Percentiles rank a stretch among this genome's conserved stretches.
Conservation (phyloP, 1,284 basidiomycete species). For the Cryptococcus sp. region DNA sequence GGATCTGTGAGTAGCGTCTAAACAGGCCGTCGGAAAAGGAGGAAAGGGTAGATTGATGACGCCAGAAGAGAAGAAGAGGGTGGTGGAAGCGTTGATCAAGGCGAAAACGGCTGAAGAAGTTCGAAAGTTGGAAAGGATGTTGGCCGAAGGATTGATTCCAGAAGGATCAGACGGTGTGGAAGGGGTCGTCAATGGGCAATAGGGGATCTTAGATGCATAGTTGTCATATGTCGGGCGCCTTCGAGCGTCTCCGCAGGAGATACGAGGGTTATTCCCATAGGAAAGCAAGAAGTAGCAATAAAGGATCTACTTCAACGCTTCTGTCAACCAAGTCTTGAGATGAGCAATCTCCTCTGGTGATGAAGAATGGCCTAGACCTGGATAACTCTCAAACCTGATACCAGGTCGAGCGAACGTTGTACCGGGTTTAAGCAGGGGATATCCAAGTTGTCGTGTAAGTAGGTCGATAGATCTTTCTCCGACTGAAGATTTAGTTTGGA, state of each 20-base stretch:
- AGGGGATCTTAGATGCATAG: background rate
- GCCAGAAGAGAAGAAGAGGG: conserved; percentile 82
- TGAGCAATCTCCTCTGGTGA: conserved; percentile 61
- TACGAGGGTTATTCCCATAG: background rate
- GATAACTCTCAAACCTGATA: conserved; percentile 48
- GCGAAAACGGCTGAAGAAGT: conserved; percentile 90
- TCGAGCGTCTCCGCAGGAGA: background rate
- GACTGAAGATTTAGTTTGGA: conserved; percentile 17
- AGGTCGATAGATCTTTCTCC: conserved; percentile 56
- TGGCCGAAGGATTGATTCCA: conserved; percentile 80
- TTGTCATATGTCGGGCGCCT: background rate
- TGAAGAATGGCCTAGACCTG: conserved; percentile 59
- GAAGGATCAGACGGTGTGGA: conserved; percentile 47
- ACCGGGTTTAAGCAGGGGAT: conserved; percentile 39
- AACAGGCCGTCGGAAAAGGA: conserved; percentile 46
- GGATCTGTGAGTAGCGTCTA: conserved; percentile 46
- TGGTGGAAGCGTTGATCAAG: conserved; percentile 82
- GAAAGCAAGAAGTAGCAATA: background rate
- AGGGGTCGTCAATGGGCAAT: background rate
- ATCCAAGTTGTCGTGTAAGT: conserved; percentile 56
- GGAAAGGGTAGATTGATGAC: conserved; percentile 72
- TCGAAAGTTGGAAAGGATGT: conserved; percentile 74
- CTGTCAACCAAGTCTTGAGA: conserved; percentile 45
- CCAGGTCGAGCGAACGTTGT: conserved; percentile 41
- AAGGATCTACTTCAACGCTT: conserved; percentile 25